phyloP scores from a whole-genome alignment of 2,329 filamentous ascomycete genomes.

The Colletotrichum cordylinicola region DNA sequence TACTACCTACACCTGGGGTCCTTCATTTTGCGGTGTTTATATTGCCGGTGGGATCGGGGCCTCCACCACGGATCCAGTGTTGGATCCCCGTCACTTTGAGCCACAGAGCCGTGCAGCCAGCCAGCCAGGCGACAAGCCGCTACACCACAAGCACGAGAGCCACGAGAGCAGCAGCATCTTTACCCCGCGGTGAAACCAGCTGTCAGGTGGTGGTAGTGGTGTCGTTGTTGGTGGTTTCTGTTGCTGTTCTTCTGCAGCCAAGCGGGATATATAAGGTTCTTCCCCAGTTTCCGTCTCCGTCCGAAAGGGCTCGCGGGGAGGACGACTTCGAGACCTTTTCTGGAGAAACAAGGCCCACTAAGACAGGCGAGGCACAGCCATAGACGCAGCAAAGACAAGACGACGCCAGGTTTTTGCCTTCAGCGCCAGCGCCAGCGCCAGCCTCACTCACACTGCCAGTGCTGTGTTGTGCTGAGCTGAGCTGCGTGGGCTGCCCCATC shows the following conservation, averaged over 20 bases:
- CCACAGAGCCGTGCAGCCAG: background rate
- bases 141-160: background rate
- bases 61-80: background rate
- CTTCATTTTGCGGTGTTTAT: background rate
- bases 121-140: background rate
- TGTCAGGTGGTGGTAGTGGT: background rate
- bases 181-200: background rate
- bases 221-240: background rate
- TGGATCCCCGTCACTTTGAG: background rate
- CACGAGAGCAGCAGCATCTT: background rate
- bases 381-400: background rate
- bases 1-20: background rate
- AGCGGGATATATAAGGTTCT: background rate
- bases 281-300: background rate
- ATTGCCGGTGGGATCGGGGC: background rate
- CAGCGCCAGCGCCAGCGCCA: background rate
- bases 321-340: background rate
- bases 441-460: background rate
- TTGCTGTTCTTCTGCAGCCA: background rate
- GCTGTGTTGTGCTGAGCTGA: background rate
- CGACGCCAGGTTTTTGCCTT: background rate
- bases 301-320: background rate
- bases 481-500: background rate
- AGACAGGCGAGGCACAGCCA: background rate
- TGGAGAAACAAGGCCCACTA: background rate